A percentile compares a stretch with the other conserved stretches of the same genome.
These are phyloP conservation scores for Beauveria sp. DNA, from an alignment of 2,329 filamentous ascomycete genomes.

Conservation along the genomic window DNA sequence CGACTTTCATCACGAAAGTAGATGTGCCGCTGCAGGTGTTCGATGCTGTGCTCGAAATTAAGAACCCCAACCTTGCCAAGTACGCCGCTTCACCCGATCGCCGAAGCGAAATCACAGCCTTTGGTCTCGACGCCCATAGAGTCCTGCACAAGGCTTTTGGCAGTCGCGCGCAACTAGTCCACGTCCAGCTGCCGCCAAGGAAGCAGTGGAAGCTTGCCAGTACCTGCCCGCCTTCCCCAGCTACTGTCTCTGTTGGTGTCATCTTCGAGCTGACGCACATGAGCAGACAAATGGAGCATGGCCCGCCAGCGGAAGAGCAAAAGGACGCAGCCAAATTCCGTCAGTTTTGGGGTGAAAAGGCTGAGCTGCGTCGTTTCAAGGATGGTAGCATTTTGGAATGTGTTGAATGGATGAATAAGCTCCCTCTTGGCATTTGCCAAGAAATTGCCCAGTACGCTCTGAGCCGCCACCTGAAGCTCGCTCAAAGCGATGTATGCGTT, in stretches of 20 bases:
- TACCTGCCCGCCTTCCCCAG: slow-evolving; percentile 16
- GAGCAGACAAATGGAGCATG: slow-evolving; percentile 74
- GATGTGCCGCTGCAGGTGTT: slow-evolving; percentile 48
- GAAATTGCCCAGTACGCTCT: slow-evolving; percentile 73
- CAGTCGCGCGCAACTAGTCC: slow-evolving; percentile 63
- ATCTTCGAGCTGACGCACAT: slow-evolving; percentile 66
- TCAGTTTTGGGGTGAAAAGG: slow-evolving; percentile 89
- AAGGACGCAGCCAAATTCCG: slow-evolving; percentile 75
- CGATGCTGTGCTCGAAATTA: slow-evolving; percentile 38
- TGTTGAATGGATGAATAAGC: slow-evolving; percentile 69
- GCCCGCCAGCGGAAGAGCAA: slow-evolving; percentile 78
- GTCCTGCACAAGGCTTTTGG: slow-evolving; percentile 64
- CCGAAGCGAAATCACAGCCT: slow-evolving; percentile 35
- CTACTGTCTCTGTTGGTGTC: slow-evolving; percentile 55
- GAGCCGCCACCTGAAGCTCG: slow-evolving; percentile 57
- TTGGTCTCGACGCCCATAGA: slow-evolving; percentile 52
- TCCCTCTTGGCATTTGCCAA: slow-evolving; percentile 59
- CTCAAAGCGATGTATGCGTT: slow-evolving; percentile 44
- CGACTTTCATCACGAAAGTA: slow-evolving; percentile 66
- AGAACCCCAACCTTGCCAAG: slow-evolving; percentile 22
- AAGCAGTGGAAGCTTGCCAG: slow-evolving; percentile 23
- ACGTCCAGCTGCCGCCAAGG: slow-evolving; percentile 39
- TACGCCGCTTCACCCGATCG: slow-evolving; percentile 28
- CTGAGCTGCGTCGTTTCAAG: slow-evolving; percentile 88
- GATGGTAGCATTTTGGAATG: slow-evolving; percentile 92